Evolutionary conservation across 2,329 filamentous ascomycete species (phyloP), one percentile per base, ranked within the genome.

Genomic region (Alternaria solani): DNA sequence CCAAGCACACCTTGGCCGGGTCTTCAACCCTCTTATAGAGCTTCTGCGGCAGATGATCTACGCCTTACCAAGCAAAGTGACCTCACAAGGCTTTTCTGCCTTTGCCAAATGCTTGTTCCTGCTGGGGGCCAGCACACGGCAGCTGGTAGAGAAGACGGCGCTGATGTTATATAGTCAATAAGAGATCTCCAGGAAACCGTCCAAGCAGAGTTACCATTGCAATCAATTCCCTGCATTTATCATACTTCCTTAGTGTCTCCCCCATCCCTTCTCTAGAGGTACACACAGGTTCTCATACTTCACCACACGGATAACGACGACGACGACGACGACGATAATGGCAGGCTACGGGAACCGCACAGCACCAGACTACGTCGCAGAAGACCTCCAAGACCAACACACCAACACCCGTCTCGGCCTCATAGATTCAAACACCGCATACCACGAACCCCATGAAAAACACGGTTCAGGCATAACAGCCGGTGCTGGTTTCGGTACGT

Each of bases 281-380:
- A 41, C 39, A 14, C 18, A 12, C 25, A 44, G 8, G 16, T 30
- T 3, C 23, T 11, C 36, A 25, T 7, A 51, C 12, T 36, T 16
- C 30, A 41, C 32, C 23, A 25, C 11, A 51, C 39, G 16, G 14
- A 18, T 14, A 48, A 52, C 46, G 28, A 23, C n/a, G n/a, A n/a
- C n/a, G n/a, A n/a, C n/a, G n/a, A 67, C 30, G 6, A 36, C 28
- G 28, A 55, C 75, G 25, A 67, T 20, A 53, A 76, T 76, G 75
- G 68, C 71, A 67, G 75, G 74, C 62, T 80, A 74, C 67, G 78
- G 75, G 38, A 79, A 79, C 71, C 74, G 72, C 55, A 76, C 65
- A 47, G 68, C 70, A 16, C 49, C 59, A 9, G 60, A 70, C 51
- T 67, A 64, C 57, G 59, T 54, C 53, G 57, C 65, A 34, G 59